Percentiles rank a stretch among this genome's conserved stretches.
Evolutionary conservation across 2,329 filamentous ascomycete genomes (phyloP).

Genomic region (Sporothrix luriei): DNA sequence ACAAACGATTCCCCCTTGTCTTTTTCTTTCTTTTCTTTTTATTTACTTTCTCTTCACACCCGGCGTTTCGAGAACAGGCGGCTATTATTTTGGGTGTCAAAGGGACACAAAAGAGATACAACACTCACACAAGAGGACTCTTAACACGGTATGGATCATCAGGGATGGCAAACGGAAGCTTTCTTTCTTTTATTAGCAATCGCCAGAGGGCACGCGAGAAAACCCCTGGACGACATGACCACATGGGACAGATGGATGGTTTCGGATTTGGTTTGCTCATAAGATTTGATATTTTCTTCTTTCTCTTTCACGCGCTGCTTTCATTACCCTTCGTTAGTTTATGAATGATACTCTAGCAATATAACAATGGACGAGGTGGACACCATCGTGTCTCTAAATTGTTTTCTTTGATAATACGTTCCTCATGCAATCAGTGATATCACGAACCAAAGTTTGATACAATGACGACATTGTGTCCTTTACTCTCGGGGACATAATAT

Average conservation of each 20-base stretch:
- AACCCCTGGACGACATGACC: conserved; percentile 8
- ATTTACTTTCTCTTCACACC: background rate
- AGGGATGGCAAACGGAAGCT: background rate
- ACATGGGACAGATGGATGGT: background rate
- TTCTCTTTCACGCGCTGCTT: background rate
- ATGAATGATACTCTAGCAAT: background rate
- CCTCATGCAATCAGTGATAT: background rate
- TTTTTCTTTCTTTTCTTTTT: background rate
- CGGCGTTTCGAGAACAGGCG: background rate
- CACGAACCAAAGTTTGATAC: background rate
- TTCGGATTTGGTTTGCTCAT: background rate
- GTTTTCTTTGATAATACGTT: background rate
- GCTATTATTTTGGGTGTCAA: conserved; percentile 3
- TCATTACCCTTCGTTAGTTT: background rate
- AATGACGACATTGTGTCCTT: background rate
- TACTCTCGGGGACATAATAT: background rate
- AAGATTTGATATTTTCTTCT: background rate
- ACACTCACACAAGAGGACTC: background rate
- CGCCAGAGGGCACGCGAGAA: background rate
- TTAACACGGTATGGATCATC: background rate
- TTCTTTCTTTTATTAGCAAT: background rate
- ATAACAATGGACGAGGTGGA: background rate
- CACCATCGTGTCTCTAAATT: background rate
- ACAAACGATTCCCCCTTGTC: background rate
- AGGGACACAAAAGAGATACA: conserved; percentile 8